phyloP scores from a whole-genome alignment of 192 early-diverging fungal species.

The Coemansia sp. region DNA sequence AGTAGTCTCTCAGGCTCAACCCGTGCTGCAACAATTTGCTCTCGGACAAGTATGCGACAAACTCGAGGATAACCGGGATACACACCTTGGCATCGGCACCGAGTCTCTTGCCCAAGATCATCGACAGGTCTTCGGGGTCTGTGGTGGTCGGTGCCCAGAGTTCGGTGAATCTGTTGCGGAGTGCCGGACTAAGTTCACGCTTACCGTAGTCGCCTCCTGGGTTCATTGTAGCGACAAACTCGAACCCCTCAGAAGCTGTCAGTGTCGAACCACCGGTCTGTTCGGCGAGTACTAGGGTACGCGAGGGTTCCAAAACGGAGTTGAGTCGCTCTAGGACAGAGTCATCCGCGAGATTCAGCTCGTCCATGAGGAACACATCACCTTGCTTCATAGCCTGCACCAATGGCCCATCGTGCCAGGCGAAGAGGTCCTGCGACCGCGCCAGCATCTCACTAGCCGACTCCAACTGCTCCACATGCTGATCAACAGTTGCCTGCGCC shows the following conservation, averaged over 20 bases:
- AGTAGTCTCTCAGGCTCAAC: slow-evolving; percentile 86
- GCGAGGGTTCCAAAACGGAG: slow-evolving; percentile 85
- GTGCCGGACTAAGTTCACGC: slow-evolving; percentile 94
- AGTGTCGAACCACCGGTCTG: slow-evolving; percentile 72
- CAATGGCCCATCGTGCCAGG: slow-evolving; percentile 96
- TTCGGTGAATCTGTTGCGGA: slow-evolving; percentile 97
- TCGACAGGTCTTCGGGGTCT: slow-evolving; percentile 71
- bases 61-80: slow-evolving; percentile 71
- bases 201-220: slow-evolving; percentile 99
- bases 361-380: slow-evolving; percentile 91
- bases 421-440: slow-evolving; percentile 71
- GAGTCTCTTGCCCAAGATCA: slow-evolving; percentile 65
- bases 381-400: slow-evolving; percentile 87
- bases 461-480: slow-evolving; percentile 16
- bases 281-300: slow-evolving; percentile 86
- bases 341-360: slow-evolving; percentile 98
- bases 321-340: slow-evolving; percentile 97
- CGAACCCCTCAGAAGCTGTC: slow-evolving; percentile 68
- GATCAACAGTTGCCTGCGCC: slow-evolving; percentile 1
- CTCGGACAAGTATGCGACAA: slow-evolving; percentile 72
- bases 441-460: slow-evolving; percentile 26
- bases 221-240: slow-evolving; percentile 98
- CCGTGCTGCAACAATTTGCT: slow-evolving; percentile 34
- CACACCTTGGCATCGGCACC: slow-evolving; percentile 39
- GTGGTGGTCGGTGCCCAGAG: slow-evolving; percentile 92